These are phyloP conservation scores for Scheffersomyces stipitis DNA, from an alignment of 805 yeast species.

Conservation along the genomic window DNA sequence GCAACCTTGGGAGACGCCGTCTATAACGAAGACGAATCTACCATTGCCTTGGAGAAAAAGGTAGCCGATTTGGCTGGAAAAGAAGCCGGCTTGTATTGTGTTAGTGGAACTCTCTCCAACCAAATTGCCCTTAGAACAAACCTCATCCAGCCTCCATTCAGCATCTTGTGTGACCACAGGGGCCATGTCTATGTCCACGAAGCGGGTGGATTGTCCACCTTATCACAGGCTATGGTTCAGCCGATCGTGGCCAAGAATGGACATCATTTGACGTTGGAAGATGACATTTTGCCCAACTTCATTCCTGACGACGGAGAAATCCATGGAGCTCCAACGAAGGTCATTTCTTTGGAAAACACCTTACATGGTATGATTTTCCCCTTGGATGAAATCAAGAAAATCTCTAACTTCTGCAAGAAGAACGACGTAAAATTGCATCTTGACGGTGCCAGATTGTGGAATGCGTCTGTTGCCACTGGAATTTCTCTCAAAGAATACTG, in stretches of 20 bases:
- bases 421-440: slow-evolving; percentile 38
- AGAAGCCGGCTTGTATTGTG: slow-evolving; percentile 40
- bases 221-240: slow-evolving; percentile 44
- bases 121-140: slow-evolving; percentile 40
- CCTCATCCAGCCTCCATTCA: slow-evolving; percentile 43
- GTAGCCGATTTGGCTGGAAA: slow-evolving; percentile 39
- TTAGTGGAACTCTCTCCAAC: slow-evolving; percentile 43
- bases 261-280: slow-evolving; percentile 35
- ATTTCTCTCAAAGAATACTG: slow-evolving; percentile 39
- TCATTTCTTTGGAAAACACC: slow-evolving; percentile 44
- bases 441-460: slow-evolving; percentile 48
- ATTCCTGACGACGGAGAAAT: slow-evolving; percentile 46
- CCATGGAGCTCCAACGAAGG: slow-evolving; percentile 45
- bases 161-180: slow-evolving; percentile 38
- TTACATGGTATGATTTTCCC: slow-evolving; percentile 44
- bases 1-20: slow-evolving; percentile 44
- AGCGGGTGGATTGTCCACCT: slow-evolving; percentile 44
- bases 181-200: slow-evolving; percentile 38
- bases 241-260: slow-evolving; percentile 37
- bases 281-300: slow-evolving; percentile 35
- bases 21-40: slow-evolving; percentile 39
- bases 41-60: slow-evolving; percentile 32
- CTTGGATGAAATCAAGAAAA: slow-evolving; percentile 36
- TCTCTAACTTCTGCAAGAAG: slow-evolving; percentile 32
- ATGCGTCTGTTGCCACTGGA: slow-evolving; percentile 42